Evolutionary conservation across 805 yeast genomes (phyloP), one percentile per base, ranked within the genome.

Genomic region (Yarrowia keelungensis): DNA sequence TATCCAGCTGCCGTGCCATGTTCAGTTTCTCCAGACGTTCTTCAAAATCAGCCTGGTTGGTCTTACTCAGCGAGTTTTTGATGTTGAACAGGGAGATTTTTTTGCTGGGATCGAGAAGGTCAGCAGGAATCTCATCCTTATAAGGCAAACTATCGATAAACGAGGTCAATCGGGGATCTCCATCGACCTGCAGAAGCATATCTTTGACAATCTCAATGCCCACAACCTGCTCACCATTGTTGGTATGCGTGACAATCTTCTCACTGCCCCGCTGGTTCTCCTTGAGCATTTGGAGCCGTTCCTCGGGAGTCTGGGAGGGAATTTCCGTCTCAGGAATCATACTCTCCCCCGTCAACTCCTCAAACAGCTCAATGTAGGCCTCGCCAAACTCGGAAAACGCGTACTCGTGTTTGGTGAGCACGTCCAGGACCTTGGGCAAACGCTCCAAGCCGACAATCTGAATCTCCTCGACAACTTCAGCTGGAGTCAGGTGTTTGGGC

Each of bases 11-110:
- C 76, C 99, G 86, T 35, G 85, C 86, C 69, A 85, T 85, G 72
- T 95, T 93, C 72, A 89, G 85, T 1, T 82, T 77, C 71, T 92
- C 93, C 59, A 95, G 78, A 0, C 87, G 84, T 19, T 80, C 81
- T 73, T 91, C 90, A 76, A 93, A 94, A 69, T 77, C 75, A 5
- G 64, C 74, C 56, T 80, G 78, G 5, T 78, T 80, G 68, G 80
- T 84, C 61, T 84, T 83, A 5, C 79, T 77, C 65, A 92, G 80
- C 2, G 79, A 73, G 70, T 84, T 83, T 73, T 87, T 89, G 59
- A 93, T 79, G 71, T 86, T 86, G 76, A 89, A 90, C 71, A 90
- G 89, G 76, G 92, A 88, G 12, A 86, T 76, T 16, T 77, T 76
- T 73, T 83, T 83, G 49, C 46, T 38, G 12, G 65, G 51, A 26